Base-by-base conservation (phyloP, 768 basidiomycete species). In the Hirschioporus abietinus region DNA sequence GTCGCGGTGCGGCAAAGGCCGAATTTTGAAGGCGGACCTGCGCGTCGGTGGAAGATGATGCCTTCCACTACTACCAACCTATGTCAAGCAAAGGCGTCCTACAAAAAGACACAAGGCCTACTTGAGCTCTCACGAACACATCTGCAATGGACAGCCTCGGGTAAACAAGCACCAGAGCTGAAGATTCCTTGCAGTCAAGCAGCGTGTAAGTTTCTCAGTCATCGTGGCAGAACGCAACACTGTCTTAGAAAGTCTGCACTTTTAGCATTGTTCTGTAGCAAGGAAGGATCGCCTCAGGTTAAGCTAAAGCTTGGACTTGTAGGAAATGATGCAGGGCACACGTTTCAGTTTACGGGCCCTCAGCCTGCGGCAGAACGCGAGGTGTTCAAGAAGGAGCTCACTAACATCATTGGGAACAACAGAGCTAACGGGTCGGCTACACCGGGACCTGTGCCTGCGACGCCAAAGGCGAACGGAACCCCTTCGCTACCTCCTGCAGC, bases 251-350 rank as follows among this genome's bases (percentile, higher is more conserved):
- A 66, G 68, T 72, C 64, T 70, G 64, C 63, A 63, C 65, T 64
- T 61, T 68, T 74, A 92, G 92, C 91, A 20, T 82, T 95, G 36
- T 94, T 93, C 73, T 93, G 90, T 72, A 93, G 91, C 74, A 95
- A 95, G 72, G 89, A 90, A 72, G 90, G 89, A 65, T 88, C 91
- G 6, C 78, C 90, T 0, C 91, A 93, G 74, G 90, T 92, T 71
- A 83, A 87, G 62, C 80, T 95, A 62, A 94, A 94, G 72, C 78
- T 96, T 35, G 87, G 85, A 1, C 80, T 93, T 35, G 76, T 86
- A 64, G 82, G 80, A 62, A 87, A 92, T 74, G 90, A 91, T 66
- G 82, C 82, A 15, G 91, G 89, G 8, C 90, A 92, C 79, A 91
- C 88, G 72, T 96, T 95, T 76, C 90, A 90, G 0, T 94, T 92